phyloP scores from a whole-genome alignment of 2,329 filamentous ascomycete genomes.

The Diaporthe citrichinensis region DNA sequence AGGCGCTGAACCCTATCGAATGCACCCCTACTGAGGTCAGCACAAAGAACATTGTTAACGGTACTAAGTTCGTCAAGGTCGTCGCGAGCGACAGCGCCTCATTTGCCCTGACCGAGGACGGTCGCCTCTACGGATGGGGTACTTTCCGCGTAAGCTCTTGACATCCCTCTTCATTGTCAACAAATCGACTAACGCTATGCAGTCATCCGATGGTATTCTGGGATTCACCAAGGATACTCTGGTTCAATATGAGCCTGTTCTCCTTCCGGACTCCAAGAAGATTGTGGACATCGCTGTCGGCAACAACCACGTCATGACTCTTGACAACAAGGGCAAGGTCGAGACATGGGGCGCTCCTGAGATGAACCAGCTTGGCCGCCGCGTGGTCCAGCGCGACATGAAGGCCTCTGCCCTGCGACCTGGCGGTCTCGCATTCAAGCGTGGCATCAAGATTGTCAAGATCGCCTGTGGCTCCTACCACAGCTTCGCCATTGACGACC shows the following conservation, averaged over 20 bases:
- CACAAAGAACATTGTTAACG: conserved; percentile 55
- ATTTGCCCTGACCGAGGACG: conserved; percentile 82
- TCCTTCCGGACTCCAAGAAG: conserved; percentile 75
- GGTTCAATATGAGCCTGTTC: conserved; percentile 64
- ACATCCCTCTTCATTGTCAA: background rate
- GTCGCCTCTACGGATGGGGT: conserved; percentile 86
- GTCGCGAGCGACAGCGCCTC: conserved; percentile 81
- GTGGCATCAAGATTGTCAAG: conserved; percentile 74
- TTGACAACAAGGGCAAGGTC: conserved; percentile 75
- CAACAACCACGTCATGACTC: conserved; percentile 79
- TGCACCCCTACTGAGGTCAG: conserved; percentile 72
- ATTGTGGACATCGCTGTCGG: conserved; percentile 76
- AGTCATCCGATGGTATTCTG: conserved; percentile 64
- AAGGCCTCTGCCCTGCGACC: conserved; percentile 51
- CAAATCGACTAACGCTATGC: conserved; percentile 33
- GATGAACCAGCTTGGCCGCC: conserved; percentile 74
- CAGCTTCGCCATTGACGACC: conserved; percentile 82
- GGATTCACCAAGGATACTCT: conserved; percentile 49
- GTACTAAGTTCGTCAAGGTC: conserved; percentile 67
- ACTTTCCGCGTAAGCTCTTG: conserved; percentile 74
- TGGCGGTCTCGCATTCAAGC: conserved; percentile 51
- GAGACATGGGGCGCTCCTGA: conserved; percentile 81
- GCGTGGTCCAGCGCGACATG: conserved; percentile 69
- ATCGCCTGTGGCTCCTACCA: conserved; percentile 82
- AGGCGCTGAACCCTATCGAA: conserved; percentile 73